Evolutionary conservation across 768 basidiomycete species (phyloP).

Genomic region (Pisolithus sp.): DNA sequence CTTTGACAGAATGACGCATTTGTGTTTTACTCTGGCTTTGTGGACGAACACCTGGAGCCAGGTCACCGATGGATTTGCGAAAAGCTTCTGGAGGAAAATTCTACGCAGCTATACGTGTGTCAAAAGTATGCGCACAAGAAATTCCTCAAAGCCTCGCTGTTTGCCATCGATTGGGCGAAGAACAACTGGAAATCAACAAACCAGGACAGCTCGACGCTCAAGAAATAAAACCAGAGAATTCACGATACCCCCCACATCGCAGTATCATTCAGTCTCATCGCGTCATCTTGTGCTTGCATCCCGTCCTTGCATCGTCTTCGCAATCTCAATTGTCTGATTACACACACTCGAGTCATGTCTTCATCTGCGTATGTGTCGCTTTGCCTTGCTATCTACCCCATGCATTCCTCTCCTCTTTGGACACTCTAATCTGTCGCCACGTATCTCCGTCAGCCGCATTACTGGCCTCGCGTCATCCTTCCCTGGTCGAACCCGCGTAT

Average conservation of each 20-base stretch:
- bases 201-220: slow-evolving; percentile 25
- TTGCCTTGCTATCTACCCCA: slow-evolving; percentile 31
- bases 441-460: slow-evolving; percentile 17
- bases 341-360: slow-evolving; percentile 30
- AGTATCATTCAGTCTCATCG: slow-evolving; percentile 19
- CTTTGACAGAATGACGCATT: slow-evolving; percentile 74
- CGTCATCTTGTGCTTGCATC: slow-evolving; percentile 29
- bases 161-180: slow-evolving; percentile 71
- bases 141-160: slow-evolving; percentile 86
- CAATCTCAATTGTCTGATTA: slow-evolving; percentile 36
- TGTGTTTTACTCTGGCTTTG: slow-evolving; percentile 88
- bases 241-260: slow-evolving; percentile 8
- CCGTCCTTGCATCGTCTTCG: slow-evolving; percentile 26
- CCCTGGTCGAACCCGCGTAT: slow-evolving; percentile 29
- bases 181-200: slow-evolving; percentile 36
- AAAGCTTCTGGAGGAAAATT: slow-evolving; percentile 72
- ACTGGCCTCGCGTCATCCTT: slow-evolving; percentile 13
- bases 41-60: slow-evolving; percentile 77
- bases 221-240: slow-evolving; percentile 16
- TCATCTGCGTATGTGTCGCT: slow-evolving; percentile 30
- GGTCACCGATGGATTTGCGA: slow-evolving; percentile 81
- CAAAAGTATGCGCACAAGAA: slow-evolving; percentile 98
- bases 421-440: slow-evolving; percentile 9
- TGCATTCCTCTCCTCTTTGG: slow-evolving; percentile 20
- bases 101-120: slow-evolving; percentile 82